A percentile compares a stretch with the other conserved stretches of the same genome.
phyloP scores from a whole-genome alignment of 225 moss, liverwort and hornwort species.

The Climacium dendroides region DNA sequence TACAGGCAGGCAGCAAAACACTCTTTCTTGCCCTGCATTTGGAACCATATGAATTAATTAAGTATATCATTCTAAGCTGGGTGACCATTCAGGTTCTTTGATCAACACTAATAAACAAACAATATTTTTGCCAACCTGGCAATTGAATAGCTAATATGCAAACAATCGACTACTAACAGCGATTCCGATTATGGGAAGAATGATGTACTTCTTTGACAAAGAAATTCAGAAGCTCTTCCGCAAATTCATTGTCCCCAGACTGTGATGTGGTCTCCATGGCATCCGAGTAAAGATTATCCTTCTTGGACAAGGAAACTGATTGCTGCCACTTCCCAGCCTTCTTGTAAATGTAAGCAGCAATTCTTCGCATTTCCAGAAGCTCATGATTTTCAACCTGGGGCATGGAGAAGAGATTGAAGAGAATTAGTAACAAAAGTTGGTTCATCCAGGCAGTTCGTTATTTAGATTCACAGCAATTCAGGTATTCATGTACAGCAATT shows the following conservation, averaged over 20 bases:
- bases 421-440: background rate
- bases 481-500: too few relatives aligned
- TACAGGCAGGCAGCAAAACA: conserved; percentile 86
- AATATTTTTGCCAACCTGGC: background rate
- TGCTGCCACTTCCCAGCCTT: conserved; percentile 87
- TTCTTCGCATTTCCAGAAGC: conserved; percentile 78
- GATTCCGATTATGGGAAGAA: background rate
- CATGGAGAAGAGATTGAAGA: background rate
- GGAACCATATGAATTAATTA: background rate
- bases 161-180: background rate
- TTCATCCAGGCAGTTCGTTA: background rate
- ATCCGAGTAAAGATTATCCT: conserved; percentile 71
- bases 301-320: conserved; percentile 81
- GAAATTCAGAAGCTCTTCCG: conserved; percentile 71
- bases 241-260: conserved; percentile 78
- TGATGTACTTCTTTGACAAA: conserved; percentile 63
- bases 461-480: background rate
- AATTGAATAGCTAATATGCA: background rate
- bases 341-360: conserved; percentile 89
- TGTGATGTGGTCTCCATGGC: conserved; percentile 94
- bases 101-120: background rate
- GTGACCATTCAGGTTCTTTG: background rate
- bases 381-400: conserved; percentile 74
- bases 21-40: conserved; percentile 75
- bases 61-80: background rate